Base-by-base conservation (phyloP, 176 grass and related monocot species). In the Juncus inflexus region DNA sequence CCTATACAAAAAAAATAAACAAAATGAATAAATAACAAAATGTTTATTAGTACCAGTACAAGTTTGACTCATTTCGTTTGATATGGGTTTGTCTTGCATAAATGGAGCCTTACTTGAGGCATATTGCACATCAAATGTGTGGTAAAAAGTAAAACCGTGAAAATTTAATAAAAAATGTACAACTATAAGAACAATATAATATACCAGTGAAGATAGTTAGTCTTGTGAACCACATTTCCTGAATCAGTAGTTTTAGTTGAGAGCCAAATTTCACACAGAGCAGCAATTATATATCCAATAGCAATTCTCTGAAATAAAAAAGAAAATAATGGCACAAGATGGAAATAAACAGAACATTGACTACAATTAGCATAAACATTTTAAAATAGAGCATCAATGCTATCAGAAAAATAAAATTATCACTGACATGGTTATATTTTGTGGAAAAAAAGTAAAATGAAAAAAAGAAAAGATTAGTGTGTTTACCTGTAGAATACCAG, bases 251-350 rank as follows among this genome's bases (percentile, higher is more conserved):
- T 69, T 80, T 36, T 79, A 64, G 47, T 37, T 58, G 53, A 56
- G 36, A 96, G 84, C 91, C 91, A 96, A 54, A 96, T 96, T 84
- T 96, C 87, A 60, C 87, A 96, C 0, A 87, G 56, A 15, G 87
- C 91, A 43, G 84, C 83, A 38, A 85, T 67, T 15, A 96, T 67
- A 73, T 96, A 96, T 60, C 81, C 81, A 70, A 90, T 76, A 55
- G 91, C 91, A 45, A 96, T 96, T 84, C 91, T 90, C 91, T 96
- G 78, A 62, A 66, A 42, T 54, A 9, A n/a, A n/a, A n/a, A n/a
- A n/a, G n/a, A n/a, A n/a, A n/a, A 77, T 57, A 41, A 62, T 63
- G n/a, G 0, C 3, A 68, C 53, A 9, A 56, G 9, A 38, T 6
- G 9, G 5, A 49, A 49, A 13, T 28, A 55, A 45, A 37, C 13